Evolutionary conservation across 1,284 basidiomycete species (phyloP), one percentile per base, ranked within the genome.

Genomic region (Leccinum solheimii): DNA sequence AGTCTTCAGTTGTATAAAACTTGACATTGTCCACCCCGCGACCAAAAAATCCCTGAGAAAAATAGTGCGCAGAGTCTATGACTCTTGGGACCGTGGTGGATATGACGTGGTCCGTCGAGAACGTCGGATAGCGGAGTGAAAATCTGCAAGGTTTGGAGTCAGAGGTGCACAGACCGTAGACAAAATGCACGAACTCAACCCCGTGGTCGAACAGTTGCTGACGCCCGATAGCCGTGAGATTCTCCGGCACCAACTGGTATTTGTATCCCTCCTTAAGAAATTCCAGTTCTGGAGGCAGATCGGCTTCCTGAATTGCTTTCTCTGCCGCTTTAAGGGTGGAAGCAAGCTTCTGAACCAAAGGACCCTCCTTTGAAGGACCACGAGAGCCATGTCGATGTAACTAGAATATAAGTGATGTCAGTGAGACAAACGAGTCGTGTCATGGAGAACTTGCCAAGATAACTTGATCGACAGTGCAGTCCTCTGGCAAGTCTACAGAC

Each of bases 241-340:
- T n/a, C 14, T 61, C 21, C 0, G 68, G 66, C 7, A 30, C 51
- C 4, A 69, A 68, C 26, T 72, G 68, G 26, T 72, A 72, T 54
- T 64, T 71, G 66, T 81, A 81, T 19, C 79, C 75, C 5, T 75
- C 68, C 62, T 78, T 77, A 23, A 82, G 69, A 69, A 83, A 83
- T 56, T 67, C 67, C 30, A 81, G 67, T 61, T 68, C 66, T 3
- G 58, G 60, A 0, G 80, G 77, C 1, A 80, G 73, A 11, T 70
- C 59, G 30, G 73, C 69, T 38, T 62, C 68, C 59, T 72, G 65
- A 52, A 80, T 73, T 8, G 64, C 62, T 6, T 73, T 70, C 16
- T 68, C 64, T 16, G 71, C 65, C 43, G 69, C 64, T 4, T 66
- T 64, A 32, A 80, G 75, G 64, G 76, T 78, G 26, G 67, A 60